Conservation (phyloP, 1,139 yeast species). For the Diutina ranongensis region DNA sequence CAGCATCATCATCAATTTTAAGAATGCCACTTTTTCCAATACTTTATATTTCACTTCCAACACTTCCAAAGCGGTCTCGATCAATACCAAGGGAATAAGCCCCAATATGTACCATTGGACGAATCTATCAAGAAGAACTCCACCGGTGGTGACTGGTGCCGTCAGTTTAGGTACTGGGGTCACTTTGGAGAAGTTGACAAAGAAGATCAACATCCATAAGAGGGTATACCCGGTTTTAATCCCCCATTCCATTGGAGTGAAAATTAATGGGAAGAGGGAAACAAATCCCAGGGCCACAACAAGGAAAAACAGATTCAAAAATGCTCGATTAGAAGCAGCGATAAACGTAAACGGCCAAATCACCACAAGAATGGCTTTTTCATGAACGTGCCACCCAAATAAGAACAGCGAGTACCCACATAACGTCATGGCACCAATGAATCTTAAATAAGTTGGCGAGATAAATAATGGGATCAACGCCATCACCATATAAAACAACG, state of each 20-base stretch:
- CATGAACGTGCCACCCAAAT: conserved; percentile 99
- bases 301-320: conserved; percentile 55
- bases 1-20: conserved; percentile 72
- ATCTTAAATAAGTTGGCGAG: conserved; percentile 67
- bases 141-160: conserved; percentile 17
- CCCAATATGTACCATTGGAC: conserved; percentile 59
- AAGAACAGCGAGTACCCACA: conserved; percentile 88
- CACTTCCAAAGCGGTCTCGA: conserved; percentile 44
- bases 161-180: conserved; percentile 43
- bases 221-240: conserved; percentile 70
- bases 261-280: conserved; percentile 79
- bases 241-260: conserved; percentile 69
- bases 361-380: conserved; percentile 81
- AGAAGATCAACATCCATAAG: conserved; percentile 76
- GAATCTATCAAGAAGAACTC: conserved; percentile 58
- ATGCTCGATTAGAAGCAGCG: conserved; percentile 58
- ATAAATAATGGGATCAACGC: conserved; percentile 68
- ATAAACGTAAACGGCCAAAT: conserved; percentile 84
- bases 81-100: conserved; percentile 50
- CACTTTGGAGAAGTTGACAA: conserved; percentile 59
- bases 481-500: conserved; percentile 69
- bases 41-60: conserved; percentile 40
- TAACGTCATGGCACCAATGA: conserved; percentile 72
- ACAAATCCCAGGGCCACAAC: conserved; percentile 76
- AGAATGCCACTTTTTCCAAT: conserved; percentile 50